A percentile compares a stretch with the other conserved stretches of the same genome.
Conservation (phyloP, 305 asterid genomes). For the Fraxinus ornus region DNA sequence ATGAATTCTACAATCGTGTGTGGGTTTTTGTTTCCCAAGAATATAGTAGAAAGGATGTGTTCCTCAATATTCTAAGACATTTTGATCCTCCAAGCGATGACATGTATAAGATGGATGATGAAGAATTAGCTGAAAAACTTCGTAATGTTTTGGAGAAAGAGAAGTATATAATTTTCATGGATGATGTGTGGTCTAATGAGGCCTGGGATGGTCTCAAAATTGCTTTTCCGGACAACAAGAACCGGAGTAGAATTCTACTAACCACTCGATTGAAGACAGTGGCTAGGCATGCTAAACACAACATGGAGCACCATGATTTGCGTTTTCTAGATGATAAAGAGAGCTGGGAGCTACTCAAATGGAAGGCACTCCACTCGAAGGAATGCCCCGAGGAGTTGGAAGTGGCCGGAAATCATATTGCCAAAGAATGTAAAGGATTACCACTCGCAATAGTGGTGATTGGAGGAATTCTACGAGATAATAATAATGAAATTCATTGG, state of each 20-base stretch:
- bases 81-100: slow-evolving; percentile 9
- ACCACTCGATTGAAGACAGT: slow-evolving; percentile 28
- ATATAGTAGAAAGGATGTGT: slow-evolving; percentile 22
- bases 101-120: background rate
- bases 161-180: slow-evolving; percentile 34
- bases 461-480: slow-evolving; percentile 30
- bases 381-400: slow-evolving; percentile 27
- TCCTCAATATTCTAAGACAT: slow-evolving; percentile 26
- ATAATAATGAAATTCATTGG: slow-evolving; percentile 8
- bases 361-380: slow-evolving; percentile 19
- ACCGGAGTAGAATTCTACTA: slow-evolving; percentile 32
- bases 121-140: slow-evolving; percentile 10
- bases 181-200: slow-evolving; percentile 32
- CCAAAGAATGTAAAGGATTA: slow-evolving; percentile 17
- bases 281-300: background rate
- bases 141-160: background rate
- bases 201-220: slow-evolving; percentile 30
- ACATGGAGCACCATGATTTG: background rate
- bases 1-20: slow-evolving; percentile 31
- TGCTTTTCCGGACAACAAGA: slow-evolving; percentile 27
- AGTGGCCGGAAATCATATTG: slow-evolving; percentile 19
- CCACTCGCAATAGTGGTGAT: slow-evolving; percentile 37
- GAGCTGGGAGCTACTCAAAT: slow-evolving; percentile 21
- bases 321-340: slow-evolving; percentile 18
- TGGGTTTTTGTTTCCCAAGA: slow-evolving; percentile 38